Evolutionary conservation across 1,284 basidiomycete genomes (phyloP).

Genomic region (Prillingera fragicola): DNA sequence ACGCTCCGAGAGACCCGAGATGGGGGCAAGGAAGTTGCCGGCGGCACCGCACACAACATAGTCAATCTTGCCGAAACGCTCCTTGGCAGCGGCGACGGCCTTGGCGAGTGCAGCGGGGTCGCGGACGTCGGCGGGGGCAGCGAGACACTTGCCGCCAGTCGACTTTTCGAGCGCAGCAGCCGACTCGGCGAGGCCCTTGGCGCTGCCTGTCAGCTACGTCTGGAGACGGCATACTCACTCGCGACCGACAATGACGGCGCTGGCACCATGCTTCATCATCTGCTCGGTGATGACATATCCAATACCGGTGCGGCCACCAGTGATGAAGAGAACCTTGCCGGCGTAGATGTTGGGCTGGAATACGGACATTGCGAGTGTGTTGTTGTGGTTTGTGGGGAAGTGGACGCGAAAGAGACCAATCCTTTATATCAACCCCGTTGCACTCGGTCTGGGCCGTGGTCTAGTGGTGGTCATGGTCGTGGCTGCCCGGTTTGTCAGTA

Average conservation of each 20-base stretch:
- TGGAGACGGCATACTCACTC: slow-evolving; percentile 55
- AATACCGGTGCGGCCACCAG: slow-evolving; percentile 79
- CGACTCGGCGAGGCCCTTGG: slow-evolving; percentile 66
- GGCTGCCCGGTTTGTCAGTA: too few species aligned
- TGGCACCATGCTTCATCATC: slow-evolving; percentile 79
- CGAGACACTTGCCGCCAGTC: slow-evolving; percentile 68
- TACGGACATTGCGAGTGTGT: slow-evolving; percentile 4
- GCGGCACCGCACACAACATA: slow-evolving; percentile 94
- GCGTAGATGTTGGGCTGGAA: slow-evolving; percentile 13
- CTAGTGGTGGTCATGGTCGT: too few species aligned
- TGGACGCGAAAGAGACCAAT: too few species aligned
- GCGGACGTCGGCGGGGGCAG: slow-evolving; percentile 77
- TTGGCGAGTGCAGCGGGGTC: slow-evolving; percentile 64
- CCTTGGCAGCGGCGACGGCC: slow-evolving; percentile 70
- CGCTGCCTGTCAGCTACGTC: slow-evolving; percentile 48
- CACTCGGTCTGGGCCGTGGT: too few species aligned
- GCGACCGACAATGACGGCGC: slow-evolving; percentile 75
- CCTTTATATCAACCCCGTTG: too few species aligned
- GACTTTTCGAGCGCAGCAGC: slow-evolving; percentile 65
- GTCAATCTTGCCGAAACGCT: slow-evolving; percentile 80
- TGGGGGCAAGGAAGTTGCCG: slow-evolving; percentile 81
- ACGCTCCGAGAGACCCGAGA: slow-evolving; percentile 73
- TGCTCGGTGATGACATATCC: slow-evolving; percentile 81
- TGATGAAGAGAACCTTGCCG: slow-evolving; percentile 90
- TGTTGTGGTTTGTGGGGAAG: not conserved